Conservation (phyloP, 192 early-diverging fungal genomes). For the Coemansia sp. region DNA sequence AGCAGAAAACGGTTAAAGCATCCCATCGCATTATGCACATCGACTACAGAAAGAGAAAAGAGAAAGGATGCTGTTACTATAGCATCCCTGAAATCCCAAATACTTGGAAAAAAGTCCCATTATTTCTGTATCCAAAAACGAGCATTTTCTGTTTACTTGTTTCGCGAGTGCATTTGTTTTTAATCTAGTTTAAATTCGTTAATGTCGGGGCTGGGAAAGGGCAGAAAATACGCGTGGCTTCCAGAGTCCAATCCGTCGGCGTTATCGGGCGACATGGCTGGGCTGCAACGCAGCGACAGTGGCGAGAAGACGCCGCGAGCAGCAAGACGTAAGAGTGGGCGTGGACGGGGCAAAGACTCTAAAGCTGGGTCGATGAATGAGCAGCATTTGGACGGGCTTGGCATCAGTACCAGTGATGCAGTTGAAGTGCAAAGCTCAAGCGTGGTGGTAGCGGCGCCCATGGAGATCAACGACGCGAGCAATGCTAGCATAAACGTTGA, state of each 20-base stretch:
- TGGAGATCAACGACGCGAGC: not conserved
- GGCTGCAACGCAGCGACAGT: conserved; percentile 21
- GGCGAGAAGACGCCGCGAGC: conserved; percentile 20
- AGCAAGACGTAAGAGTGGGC: not conserved
- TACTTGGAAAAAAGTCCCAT: no score
- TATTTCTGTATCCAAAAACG: no score
- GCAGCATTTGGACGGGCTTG: not conserved
- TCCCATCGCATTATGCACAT: conserved; percentile 30
- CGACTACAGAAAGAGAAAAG: not conserved
- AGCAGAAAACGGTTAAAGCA: conserved; percentile 48
- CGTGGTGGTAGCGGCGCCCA: no score
- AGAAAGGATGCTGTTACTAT: not conserved
- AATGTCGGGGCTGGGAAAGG: conserved; percentile 36
- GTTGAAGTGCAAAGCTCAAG: not conserved
- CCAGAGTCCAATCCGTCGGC: conserved; percentile 51
- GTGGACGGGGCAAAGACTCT: conserved; percentile 8
- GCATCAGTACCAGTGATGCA: not conserved
- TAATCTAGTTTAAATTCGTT: no score
- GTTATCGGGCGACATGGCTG: conserved; percentile 30
- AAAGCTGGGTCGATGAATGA: not conserved
- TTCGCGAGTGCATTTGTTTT: not conserved
- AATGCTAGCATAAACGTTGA: not conserved
- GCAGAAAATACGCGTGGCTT: conserved; percentile 57
- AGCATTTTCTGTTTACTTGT: no score
- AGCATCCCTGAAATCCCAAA: no score